Evolutionary conservation across 1,284 basidiomycete genomes (phyloP).

Genomic region (Clitocybe nebularis): DNA sequence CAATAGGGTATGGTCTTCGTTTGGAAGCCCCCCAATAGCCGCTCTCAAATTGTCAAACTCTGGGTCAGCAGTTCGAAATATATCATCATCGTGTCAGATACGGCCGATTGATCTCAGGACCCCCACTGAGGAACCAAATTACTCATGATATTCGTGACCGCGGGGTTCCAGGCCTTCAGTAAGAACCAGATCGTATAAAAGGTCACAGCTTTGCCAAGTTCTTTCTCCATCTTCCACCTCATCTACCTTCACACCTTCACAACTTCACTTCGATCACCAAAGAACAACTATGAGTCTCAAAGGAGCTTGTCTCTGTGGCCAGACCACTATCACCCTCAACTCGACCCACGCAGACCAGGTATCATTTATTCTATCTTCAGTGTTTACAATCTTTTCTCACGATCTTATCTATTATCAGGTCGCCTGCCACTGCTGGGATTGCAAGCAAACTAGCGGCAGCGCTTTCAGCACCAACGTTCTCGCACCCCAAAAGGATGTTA

Average conservation of each 20-base stretch:
- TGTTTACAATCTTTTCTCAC: neutral
- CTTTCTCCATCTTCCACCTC: neutral
- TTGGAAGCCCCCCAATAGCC: neutral
- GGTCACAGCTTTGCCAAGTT: neutral
- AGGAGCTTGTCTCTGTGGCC: conserved; percentile 31
- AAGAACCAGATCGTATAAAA: neutral
- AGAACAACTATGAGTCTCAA: conserved; percentile 18
- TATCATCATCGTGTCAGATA: neutral
- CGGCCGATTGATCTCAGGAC: neutral
- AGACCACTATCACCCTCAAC: conserved; percentile 24
- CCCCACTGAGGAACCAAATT: conserved; percentile 1
- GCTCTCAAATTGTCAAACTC: neutral
- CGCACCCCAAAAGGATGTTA: conserved; percentile 26
- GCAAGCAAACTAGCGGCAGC: conserved; percentile 30
- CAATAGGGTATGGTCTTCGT: no score
- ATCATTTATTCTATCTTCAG: neutral
- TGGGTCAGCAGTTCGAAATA: neutral
- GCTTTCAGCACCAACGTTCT: conserved; percentile 34
- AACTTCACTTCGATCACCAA: neutral
- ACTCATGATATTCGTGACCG: conserved; percentile 1
- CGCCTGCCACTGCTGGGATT: conserved; percentile 32
- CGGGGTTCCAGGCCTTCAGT: neutral
- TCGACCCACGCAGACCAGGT: conserved; percentile 24
- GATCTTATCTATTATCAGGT: conserved; percentile 18
- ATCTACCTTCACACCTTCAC: neutral